A percentile compares a stretch with the other conserved stretches of the same genome.
These are phyloP conservation scores for Globisporangium polare DNA, from an alignment of 352 stramenopile species.

Conservation along the genomic window DNA sequence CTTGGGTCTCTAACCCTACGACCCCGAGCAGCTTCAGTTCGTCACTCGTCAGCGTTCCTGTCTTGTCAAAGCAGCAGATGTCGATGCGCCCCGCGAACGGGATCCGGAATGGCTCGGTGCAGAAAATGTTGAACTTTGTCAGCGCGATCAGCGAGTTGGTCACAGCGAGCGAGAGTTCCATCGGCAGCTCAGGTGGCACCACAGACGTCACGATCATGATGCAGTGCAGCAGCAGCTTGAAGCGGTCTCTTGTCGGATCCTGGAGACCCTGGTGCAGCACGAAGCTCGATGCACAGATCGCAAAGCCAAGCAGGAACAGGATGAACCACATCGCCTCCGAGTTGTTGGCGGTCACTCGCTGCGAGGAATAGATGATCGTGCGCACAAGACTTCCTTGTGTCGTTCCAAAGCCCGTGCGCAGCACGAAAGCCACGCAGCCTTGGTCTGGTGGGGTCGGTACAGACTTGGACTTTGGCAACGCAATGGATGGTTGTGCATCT, in stretches of 20 bases:
- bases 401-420: conserved; percentile 93
- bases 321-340: conserved; percentile 94
- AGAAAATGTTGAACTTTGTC: conserved; percentile 88
- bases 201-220: conserved; percentile 96
- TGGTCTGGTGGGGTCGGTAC: conserved; percentile 62
- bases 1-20: conserved; percentile 20
- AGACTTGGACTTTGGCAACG: conserved; percentile 7
- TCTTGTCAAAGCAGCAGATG: conserved; percentile 96
- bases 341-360: conserved; percentile 88
- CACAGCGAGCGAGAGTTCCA: conserved; percentile 94
- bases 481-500: no score
- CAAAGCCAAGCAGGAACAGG: conserved; percentile 88
- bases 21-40: conserved; percentile 65
- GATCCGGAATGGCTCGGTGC: conserved; percentile 94
- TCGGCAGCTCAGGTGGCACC: conserved; percentile 93
- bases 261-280: conserved; percentile 67
- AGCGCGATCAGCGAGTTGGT: conserved; percentile 90
- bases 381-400: conserved; percentile 93
- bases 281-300: conserved; percentile 72
- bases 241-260: conserved; percentile 64
- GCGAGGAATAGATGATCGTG: conserved; percentile 92
- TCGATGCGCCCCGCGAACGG: conserved; percentile 89
- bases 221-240: conserved; percentile 92
- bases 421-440: conserved; percentile 86
- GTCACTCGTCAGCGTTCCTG: conserved; percentile 93